phyloP scores from a whole-genome alignment of 2,329 filamentous ascomycete genomes.

The Aspergillus jensenii region DNA sequence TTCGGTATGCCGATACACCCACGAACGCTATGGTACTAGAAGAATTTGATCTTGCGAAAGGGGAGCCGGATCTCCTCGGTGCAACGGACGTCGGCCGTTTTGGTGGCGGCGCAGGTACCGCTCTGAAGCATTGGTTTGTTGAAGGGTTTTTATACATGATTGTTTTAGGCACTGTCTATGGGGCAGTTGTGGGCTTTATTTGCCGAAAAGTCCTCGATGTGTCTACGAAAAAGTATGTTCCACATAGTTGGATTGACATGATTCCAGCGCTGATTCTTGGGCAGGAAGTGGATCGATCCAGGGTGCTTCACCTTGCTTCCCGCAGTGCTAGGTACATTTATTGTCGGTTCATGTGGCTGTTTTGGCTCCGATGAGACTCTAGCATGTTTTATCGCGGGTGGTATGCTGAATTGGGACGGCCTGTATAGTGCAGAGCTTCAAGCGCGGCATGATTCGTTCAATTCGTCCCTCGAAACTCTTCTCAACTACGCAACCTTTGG shows the following conservation, averaged over 20 bases:
- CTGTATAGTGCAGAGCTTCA: constrained; percentile 58
- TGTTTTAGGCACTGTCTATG: constrained; percentile 54
- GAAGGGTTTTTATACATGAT: constrained; percentile 63
- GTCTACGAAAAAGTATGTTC: constrained; percentile 30
- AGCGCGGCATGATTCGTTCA: constrained; percentile 61
- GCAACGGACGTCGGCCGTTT: constrained; percentile 50
- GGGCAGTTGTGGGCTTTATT: constrained; percentile 51
- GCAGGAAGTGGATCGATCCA: constrained; percentile 54
- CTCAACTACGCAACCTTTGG: constrained; percentile 63
- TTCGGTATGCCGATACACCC: constrained; percentile 52
- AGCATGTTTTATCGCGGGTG: constrained; percentile 61
- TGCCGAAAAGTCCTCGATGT: constrained; percentile 50
- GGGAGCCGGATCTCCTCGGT: constrained; percentile 28
- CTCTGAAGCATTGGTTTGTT: constrained; percentile 58
- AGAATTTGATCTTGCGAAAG: constrained; percentile 20
- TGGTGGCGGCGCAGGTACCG: constrained; percentile 53
- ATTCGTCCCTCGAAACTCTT: constrained; percentile 57
- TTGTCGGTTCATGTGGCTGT: constrained; percentile 58
- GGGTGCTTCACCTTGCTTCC: constrained; percentile 57
- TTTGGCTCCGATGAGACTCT: constrained; percentile 62
- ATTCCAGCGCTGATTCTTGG: constrained; percentile 14
- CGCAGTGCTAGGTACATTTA: constrained; percentile 55
- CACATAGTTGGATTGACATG: no score
- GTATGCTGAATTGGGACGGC: constrained; percentile 62
- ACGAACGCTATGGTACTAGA: constrained; percentile 18